Base-by-base conservation (phyloP, 2,329 filamentous ascomycete genomes). In the Reticulascus tulasneorum region DNA sequence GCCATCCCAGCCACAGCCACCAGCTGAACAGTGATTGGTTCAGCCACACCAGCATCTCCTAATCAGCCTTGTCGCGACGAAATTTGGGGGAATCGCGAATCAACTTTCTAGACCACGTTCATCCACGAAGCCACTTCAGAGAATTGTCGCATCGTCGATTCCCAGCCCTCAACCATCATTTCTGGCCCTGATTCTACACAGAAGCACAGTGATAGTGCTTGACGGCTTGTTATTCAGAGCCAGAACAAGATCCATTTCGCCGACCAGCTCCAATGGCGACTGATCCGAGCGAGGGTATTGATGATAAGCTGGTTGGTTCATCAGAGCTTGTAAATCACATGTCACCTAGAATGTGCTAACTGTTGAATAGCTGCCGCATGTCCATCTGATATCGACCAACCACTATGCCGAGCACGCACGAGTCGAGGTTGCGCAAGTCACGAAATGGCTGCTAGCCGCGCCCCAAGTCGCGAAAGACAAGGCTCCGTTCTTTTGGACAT, bases 401-500 rank as follows among this genome's bases (percentile, higher is more conserved):
- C 78, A 84, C 52, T 96, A 90, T 61, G 86, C 91, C 3, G 65
- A 77, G 42, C 78, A 85, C 54, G 79, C 79, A 33, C 75, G 78
- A 34, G 71, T 94, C 48, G 79, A 83, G 49, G 71, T 86, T 20
- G 77, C 84, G 39, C 84, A 90, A 47, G 86, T 91, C 18, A 83
- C 88, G 43, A 82, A 86, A 53, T 91, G 87, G 73, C 77, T 97
- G 42, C 73, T 90, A 55, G 79, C 82, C 52, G 90, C 89, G 24
- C 87, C 90, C 8, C 84, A 86, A 55, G 84, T 95, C 44, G 84
- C 90, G 49, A 86, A 87, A 60, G 84, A 94, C 54, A 73, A 82
- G 46, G 83, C 89, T 31, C 79, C 91, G 4, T 90, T 98, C 73
- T 86, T 84, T 63, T 98, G 91, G 91, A 90, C 85, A 29, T 95